Evolutionary conservation across 768 basidiomycete genomes (phyloP).

Genomic region (Sporobolomyces roseus): DNA sequence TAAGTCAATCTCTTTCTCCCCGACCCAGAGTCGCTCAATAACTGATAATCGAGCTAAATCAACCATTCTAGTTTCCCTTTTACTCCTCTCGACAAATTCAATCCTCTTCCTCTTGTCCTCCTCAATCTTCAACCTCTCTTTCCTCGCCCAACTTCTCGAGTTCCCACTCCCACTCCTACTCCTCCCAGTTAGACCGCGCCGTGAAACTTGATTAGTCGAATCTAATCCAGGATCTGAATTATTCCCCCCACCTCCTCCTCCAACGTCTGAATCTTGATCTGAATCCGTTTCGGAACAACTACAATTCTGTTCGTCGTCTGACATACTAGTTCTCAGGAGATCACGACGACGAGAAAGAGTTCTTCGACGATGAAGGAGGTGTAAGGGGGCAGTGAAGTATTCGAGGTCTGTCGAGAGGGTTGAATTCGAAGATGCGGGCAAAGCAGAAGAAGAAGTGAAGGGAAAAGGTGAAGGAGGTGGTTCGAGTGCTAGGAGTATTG

Average conservation of each 20-base stretch:
- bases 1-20: background rate
- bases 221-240: background rate
- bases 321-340: background rate
- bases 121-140: background rate
- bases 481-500: slow-evolving; percentile 33
- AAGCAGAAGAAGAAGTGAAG: slow-evolving; percentile 6
- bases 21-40: background rate
- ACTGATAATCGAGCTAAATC: background rate
- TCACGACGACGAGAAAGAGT: background rate
- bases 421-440: background rate
- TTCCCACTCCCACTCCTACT: too few relatives aligned
- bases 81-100: slow-evolving; percentile 22
- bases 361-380: slow-evolving; percentile 10
- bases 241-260: background rate
- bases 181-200: too few relatives aligned
- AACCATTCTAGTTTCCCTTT: slow-evolving; percentile 35
- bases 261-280: background rate
- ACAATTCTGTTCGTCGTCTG: slow-evolving; percentile 25
- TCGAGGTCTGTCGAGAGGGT: slow-evolving; percentile 16
- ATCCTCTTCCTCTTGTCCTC: slow-evolving; percentile 1
- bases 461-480: background rate
- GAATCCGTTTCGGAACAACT: background rate
- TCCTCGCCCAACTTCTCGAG: background rate
- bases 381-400: slow-evolving; percentile 38
- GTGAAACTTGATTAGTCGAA: background rate